A percentile compares a stretch with the other conserved stretches of the same genome.
Evolutionary conservation across 2,329 filamentous ascomycete species (phyloP).

Genomic region (Hirsutella rhossiliensis): DNA sequence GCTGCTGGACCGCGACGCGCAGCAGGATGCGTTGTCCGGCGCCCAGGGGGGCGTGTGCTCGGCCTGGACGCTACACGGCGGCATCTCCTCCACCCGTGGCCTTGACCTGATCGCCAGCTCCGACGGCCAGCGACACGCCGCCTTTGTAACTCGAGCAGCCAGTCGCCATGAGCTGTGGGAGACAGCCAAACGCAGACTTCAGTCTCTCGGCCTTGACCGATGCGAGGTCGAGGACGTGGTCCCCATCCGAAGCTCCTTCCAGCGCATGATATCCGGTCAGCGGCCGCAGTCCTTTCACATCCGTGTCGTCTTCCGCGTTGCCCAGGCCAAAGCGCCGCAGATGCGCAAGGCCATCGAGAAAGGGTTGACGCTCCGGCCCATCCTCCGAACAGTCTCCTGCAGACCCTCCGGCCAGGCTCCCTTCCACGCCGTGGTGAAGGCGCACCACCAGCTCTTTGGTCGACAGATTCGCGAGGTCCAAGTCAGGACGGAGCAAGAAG

Average conservation of each 20-base stretch:
- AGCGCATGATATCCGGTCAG: slow-evolving; percentile 16
- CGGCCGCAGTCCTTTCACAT: slow-evolving; percentile 22
- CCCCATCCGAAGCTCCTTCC: slow-evolving; percentile 15
- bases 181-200: slow-evolving; percentile 3
- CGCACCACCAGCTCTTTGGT: slow-evolving; percentile 10
- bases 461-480: slow-evolving; percentile 12
- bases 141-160: too few relatives aligned
- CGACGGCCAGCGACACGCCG: not conserved
- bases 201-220: slow-evolving; percentile 8
- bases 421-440: slow-evolving; percentile 16
- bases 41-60: not conserved
- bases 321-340: slow-evolving; percentile 6
- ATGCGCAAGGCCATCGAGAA: slow-evolving; percentile 15
- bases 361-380: slow-evolving; percentile 13
- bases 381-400: slow-evolving; percentile 17
- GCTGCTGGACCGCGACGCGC: slow-evolving; percentile 3
- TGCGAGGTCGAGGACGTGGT: slow-evolving; percentile 16
- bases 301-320: slow-evolving; percentile 18
- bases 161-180: not conserved
- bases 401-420: slow-evolving; percentile 5
- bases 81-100: not conserved
- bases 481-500: slow-evolving; percentile 11
- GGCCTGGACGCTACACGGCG: not conserved
- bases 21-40: not conserved
- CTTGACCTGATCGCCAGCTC: too few relatives aligned